phyloP scores from a whole-genome alignment of 1,284 basidiomycete species.

The Leccinum cinnamomeum region DNA sequence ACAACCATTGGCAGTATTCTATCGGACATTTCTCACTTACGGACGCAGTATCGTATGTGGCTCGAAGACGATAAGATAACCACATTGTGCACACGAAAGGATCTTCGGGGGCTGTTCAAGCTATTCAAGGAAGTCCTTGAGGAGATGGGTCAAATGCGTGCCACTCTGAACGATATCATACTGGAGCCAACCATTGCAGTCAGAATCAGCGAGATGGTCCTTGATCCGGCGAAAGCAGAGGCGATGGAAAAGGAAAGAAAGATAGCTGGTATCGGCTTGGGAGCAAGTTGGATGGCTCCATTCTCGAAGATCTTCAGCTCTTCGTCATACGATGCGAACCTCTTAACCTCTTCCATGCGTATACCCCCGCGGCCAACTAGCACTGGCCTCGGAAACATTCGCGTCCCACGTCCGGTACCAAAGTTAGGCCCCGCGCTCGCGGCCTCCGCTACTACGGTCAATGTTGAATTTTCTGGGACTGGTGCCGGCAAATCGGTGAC shows the following conservation, averaged over 20 bases:
- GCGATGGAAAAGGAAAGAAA: slow-evolving; percentile 38
- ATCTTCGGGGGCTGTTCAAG: slow-evolving; percentile 83
- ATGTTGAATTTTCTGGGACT: slow-evolving; percentile 86
- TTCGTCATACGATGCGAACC: slow-evolving; percentile 21
- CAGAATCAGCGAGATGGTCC: slow-evolving; percentile 67
- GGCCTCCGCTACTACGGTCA: slow-evolving; percentile 86
- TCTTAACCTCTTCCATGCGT: slow-evolving; percentile 20
- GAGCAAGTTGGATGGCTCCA: slow-evolving; percentile 76
- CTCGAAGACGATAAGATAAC: slow-evolving; percentile 66
- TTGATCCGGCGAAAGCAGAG: slow-evolving; percentile 62
- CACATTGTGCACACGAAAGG: slow-evolving; percentile 72
- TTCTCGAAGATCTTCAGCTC: slow-evolving; percentile 71
- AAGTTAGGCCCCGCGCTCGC: slow-evolving; percentile 82
- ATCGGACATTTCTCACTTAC: slow-evolving; percentile 68
- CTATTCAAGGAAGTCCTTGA: slow-evolving; percentile 83
- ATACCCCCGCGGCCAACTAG: slow-evolving; percentile 21
- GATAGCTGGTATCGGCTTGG: slow-evolving; percentile 27
- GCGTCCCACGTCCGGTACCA: slow-evolving; percentile 48
- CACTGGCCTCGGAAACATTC: slow-evolving; percentile 24
- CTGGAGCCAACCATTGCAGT: slow-evolving; percentile 80
- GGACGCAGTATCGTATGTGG: slow-evolving; percentile 75
- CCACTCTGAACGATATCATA: slow-evolving; percentile 86
- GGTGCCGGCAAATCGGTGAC: slow-evolving; percentile 76
- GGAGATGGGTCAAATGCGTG: slow-evolving; percentile 82
- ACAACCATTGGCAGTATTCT: slow-evolving; percentile 79